Percentiles rank a stretch among this genome's conserved stretches.
Evolutionary conservation across 805 yeast genomes (phyloP).

Genomic region (Metschnikowia reukaufii): DNA sequence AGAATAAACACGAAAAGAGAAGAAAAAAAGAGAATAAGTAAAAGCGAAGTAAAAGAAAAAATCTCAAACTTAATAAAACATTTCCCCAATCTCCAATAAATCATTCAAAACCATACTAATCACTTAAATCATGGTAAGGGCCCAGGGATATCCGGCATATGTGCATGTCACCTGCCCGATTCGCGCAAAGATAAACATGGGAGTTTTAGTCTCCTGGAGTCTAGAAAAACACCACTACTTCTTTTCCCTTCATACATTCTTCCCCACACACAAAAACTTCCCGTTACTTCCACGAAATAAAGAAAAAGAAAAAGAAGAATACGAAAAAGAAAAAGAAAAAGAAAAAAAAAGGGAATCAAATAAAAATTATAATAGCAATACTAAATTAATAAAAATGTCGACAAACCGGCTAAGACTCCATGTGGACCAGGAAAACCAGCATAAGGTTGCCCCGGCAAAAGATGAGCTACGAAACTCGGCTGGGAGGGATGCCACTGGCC

Average conservation of each 20-base stretch:
- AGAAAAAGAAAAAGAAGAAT: neutral
- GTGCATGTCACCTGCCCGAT: conserved; percentile 5
- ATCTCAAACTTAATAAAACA: too few relatives aligned
- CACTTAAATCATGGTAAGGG: too few relatives aligned
- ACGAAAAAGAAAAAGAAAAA: neutral
- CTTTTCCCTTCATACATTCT: neutral
- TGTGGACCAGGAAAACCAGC: conserved; percentile 18
- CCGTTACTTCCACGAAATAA: too few relatives aligned
- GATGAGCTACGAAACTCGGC: conserved; percentile 9
- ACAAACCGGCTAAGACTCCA: conserved; percentile 7
- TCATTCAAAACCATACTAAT: too few relatives aligned
- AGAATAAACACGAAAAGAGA: too few relatives aligned
- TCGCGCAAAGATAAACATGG: conserved; percentile 13
- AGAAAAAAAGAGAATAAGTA: too few relatives aligned
- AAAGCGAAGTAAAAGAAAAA: too few relatives aligned
- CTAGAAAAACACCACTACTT: neutral
- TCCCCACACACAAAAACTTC: neutral
- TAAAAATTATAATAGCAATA: neutral
- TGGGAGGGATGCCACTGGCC: conserved; percentile 8
- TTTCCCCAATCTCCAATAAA: too few relatives aligned
- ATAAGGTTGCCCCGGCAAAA: conserved; percentile 9
- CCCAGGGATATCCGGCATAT: too few relatives aligned
- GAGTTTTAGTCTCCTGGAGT: too few relatives aligned
- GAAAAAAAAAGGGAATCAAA: too few relatives aligned
- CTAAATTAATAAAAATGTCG: conserved; percentile 2